Evolutionary conservation across 352 stramenopile genomes (phyloP), one percentile per base, ranked within the genome.

Genomic region (Phytophthora chlamydospora): DNA sequence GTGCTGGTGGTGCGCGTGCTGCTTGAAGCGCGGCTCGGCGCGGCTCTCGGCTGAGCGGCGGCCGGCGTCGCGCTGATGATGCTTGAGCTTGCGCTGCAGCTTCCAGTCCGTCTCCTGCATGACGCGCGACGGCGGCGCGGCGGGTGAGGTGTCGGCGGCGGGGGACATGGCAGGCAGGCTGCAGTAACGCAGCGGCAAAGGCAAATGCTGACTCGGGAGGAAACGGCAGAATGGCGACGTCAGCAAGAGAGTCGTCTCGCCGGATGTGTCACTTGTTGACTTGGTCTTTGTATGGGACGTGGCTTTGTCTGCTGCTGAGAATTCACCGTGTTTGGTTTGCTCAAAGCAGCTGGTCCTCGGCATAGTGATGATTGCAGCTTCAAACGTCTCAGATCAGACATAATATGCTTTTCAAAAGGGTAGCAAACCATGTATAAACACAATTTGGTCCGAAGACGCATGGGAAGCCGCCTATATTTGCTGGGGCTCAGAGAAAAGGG

Each of bases 61-160:
- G 42, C 66, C 66, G 5, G 73, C 62, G 53, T 88, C 78, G 47
- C 78, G 81, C 66, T 85, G 78, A 58, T 80, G 71, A 54, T 89
- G 75, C 73, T 89, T 89, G 61, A 89, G 63, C 57, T 89, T 85
- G 73, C 79, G 79, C 56, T 85, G 79, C 35, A 69, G 51, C 55
- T 89, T 90, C 72, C 62, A 85, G 64, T 79, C 56, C 38, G 68
- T 59, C n/a, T 81, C 72, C 42, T 71, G 49, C 24, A 73, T 36
- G 40, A 73, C 50, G 55, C 49, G 42, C 17, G 39, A 62, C 31
- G 53, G 36, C 9, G 43, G 34, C 13, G 56, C 35, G 24, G 39
- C 40, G 47, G 40, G 27, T 13, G 58, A 62, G 13, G 32, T 64
- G 55, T 71, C 52, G 41, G 61, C 54, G 46, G 51, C n/a, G 36